Evolutionary conservation across 768 basidiomycete species (phyloP), one percentile per base, ranked within the genome.

Genomic region (Podaxis sp.): DNA sequence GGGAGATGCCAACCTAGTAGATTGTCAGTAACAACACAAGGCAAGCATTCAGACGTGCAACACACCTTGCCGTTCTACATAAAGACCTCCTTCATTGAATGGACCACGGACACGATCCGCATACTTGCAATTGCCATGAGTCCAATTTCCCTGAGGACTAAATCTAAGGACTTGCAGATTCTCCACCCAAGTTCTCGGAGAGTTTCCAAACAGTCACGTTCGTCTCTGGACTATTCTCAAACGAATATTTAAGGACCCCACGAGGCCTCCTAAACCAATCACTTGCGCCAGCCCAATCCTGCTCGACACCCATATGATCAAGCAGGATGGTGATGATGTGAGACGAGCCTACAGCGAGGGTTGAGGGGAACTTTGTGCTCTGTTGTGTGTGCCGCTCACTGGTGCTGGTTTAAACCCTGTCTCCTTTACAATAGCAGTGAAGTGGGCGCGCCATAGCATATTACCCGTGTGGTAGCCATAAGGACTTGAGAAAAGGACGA

Each of bases 1-100:
- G 85, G 84, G n/a, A 85, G 74, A 65, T 87, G 84, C 80, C 82
- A 84, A 37, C 83, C 77, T 77, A 32, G 37, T 2, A 55, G 28
- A 44, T 13, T 18, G 13, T 27, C n/a, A 35, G 68, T 60, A 38
- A 16, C 7, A 32, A 1, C 28, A 32, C 28, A 32, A 32, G 28
- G 16, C 36, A n/a, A 18, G 27, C 44, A 1, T 50, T 28, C n/a
- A 44, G 16, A 21, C 18, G 13, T 18, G 36, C 25, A 25, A 32
- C 60, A 55, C 21, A 73, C 77, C 82, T 74, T 79, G 77, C 16
- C 85, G 77, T 68, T 86, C 84, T 13, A 73, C 82, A 59, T 77
- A 84, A 1, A 84, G 66, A 1, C 85, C 85, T 7, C 85, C 85
- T 67, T 85, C 84, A 62, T 87, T 86, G 59, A 83, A 69, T n/a